These are phyloP conservation scores for Metschnikowia continentalis DNA, from an alignment of 805 yeast species.

Conservation along the genomic window DNA sequence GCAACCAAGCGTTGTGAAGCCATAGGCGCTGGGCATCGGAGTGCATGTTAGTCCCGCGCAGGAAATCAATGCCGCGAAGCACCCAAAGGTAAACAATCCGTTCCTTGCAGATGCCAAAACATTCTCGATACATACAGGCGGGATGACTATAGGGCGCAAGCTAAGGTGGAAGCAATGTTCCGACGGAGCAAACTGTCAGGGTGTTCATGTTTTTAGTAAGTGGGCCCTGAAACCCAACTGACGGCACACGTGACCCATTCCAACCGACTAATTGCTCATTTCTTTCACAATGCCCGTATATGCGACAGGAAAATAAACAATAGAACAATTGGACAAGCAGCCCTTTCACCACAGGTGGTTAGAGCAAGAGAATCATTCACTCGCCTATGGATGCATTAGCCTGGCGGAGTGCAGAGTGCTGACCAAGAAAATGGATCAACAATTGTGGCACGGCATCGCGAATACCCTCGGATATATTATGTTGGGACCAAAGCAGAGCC, in stretches of 20 bases:
- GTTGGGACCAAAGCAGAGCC: no score
- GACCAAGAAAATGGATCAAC: background rate
- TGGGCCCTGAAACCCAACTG: background rate
- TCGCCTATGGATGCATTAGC: background rate
- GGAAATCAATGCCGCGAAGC: slow-evolving; percentile 2
- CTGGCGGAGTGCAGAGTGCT: background rate
- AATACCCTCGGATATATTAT: no score
- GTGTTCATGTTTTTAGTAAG: background rate
- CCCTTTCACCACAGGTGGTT: no score
- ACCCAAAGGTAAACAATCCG: slow-evolving; percentile 2
- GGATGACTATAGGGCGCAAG: background rate
- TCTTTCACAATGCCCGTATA: background rate
- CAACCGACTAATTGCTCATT: no score
- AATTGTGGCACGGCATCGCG: no score
- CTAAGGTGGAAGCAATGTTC: background rate
- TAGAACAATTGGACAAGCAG: no score
- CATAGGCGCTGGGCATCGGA: background rate
- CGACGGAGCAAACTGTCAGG: background rate
- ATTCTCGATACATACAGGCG: background rate
- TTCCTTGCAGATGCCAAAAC: background rate
- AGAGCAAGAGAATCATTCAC: background rate
- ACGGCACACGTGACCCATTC: background rate
- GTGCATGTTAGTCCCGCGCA: background rate
- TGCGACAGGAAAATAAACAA: background rate
- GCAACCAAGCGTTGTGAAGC: background rate